Evolutionary conservation across 352 stramenopile species (phyloP).

Genomic region (Phytophthora europaea): DNA sequence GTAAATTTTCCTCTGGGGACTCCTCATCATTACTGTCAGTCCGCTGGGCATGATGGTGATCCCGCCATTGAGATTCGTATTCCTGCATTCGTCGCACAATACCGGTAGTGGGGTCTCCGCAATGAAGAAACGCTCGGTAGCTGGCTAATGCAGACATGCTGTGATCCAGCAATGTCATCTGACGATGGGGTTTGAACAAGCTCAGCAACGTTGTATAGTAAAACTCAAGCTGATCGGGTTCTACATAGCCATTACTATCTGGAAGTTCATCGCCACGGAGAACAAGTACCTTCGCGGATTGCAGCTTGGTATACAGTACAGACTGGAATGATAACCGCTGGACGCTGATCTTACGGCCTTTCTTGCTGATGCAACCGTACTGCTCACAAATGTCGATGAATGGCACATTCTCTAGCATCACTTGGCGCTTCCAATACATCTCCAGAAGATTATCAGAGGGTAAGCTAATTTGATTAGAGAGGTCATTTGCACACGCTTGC

Average conservation of each 20-base stretch:
- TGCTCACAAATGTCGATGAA: constrained; percentile 29
- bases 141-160: neutral
- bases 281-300: neutral
- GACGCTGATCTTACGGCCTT: no score
- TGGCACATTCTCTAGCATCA: neutral
- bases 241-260: neutral
- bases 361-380: constrained; percentile 1
- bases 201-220: neutral
- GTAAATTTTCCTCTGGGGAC: constrained; percentile 4
- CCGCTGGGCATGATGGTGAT: constrained; percentile 17
- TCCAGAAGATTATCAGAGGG: constrained; percentile 3
- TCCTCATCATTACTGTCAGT: neutral
- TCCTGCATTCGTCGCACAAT: neutral
- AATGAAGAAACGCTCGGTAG: neutral
- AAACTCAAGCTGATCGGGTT: neutral
- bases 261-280: neutral
- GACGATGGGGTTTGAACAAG: neutral
- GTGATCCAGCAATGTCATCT: neutral
- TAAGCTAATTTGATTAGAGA: no score
- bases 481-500: no score
- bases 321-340: neutral
- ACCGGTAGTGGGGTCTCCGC: neutral
- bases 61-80: constrained; percentile 5
- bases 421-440: constrained; percentile 17
- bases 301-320: neutral